These are phyloP conservation scores for Bauhinia variegata DNA, from an alignment of 306 rosid genomes.

Conservation along the genomic window DNA sequence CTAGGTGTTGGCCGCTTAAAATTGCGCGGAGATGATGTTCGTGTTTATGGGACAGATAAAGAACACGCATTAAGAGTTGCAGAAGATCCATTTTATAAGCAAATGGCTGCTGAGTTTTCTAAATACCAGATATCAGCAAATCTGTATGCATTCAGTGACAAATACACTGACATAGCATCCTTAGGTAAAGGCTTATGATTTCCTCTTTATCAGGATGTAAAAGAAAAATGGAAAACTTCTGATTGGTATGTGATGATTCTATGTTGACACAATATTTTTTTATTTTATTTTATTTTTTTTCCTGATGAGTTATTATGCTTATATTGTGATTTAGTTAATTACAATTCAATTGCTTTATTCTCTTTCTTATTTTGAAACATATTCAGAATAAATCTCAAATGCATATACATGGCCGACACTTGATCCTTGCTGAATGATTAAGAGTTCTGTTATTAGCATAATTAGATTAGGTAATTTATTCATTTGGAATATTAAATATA, in stretches of 20 bases:
- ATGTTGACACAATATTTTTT: constrained; percentile 28
- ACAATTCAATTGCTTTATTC: constrained; percentile 3
- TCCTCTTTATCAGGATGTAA: background rate
- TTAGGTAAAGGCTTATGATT: constrained; percentile 61
- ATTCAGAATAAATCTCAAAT: constrained; percentile 10
- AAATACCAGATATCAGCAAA: constrained; percentile 87
- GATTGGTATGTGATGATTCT: constrained; percentile 31
- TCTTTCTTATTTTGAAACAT: constrained; percentile 20
- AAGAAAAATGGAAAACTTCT: constrained; percentile 8
- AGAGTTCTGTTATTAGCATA: constrained; percentile 1
- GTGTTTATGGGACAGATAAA: constrained; percentile 93
- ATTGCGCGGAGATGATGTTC: constrained; percentile 96
- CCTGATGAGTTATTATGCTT: constrained; percentile 8
- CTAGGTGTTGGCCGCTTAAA: constrained; percentile 95
- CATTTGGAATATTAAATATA: constrained; percentile 12
- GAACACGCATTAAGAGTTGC: constrained; percentile 84
- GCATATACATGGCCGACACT: constrained; percentile 12
- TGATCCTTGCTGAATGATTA: constrained; percentile 19
- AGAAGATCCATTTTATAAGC: constrained; percentile 98
- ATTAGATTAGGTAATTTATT: constrained; percentile 20
- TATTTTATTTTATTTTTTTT: too few relatives aligned
- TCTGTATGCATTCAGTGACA: constrained; percentile 92
- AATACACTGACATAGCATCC: constrained; percentile 95
- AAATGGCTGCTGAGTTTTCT: constrained; percentile 98
- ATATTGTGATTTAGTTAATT: background rate